phyloP scores from a whole-genome alignment of 73 alveolate genomes.

The Urostyla sp. region DNA sequence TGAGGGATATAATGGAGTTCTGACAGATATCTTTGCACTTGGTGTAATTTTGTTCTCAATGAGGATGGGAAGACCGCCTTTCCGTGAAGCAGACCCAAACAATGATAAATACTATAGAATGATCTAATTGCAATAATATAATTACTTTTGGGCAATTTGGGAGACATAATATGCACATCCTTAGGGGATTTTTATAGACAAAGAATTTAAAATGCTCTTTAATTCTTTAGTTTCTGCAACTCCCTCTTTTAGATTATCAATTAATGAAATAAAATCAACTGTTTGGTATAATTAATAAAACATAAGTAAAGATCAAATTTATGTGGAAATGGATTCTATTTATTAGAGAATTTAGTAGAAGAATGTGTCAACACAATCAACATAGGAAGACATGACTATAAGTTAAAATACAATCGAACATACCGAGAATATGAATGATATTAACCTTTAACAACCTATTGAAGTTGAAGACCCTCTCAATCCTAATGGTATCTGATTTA shows the following conservation, averaged over 20 bases:
- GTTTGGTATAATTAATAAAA: neutral
- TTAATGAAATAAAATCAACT: neutral
- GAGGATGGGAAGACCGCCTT: constrained; percentile 70
- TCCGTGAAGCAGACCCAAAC: constrained; percentile 36
- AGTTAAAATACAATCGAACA: neutral
- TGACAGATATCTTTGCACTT: constrained; percentile 67
- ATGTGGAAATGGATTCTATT: constrained; percentile 3
- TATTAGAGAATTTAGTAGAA: neutral
- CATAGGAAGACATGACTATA: neutral
- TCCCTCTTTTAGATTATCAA: constrained; percentile 8
- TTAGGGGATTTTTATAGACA: neutral
- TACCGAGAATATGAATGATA: neutral
- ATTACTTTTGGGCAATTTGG: constrained; percentile 37
- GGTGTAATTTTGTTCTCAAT: constrained; percentile 68
- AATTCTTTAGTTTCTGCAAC: constrained; percentile 21
- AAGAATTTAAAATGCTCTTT: neutral
- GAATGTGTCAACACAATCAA: neutral
- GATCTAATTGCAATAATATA: neutral
- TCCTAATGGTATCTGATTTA: constrained; percentile 19
- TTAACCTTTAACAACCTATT: neutral
- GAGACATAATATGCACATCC: constrained; percentile 20
- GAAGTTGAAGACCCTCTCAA: neutral
- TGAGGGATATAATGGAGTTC: constrained; percentile 37
- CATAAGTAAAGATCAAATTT: neutral
- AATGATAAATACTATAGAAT: constrained; percentile 13